These are phyloP conservation scores for Darksidea phi DNA, from an alignment of 495 filamentous ascomycete species.

Conservation along the genomic window DNA sequence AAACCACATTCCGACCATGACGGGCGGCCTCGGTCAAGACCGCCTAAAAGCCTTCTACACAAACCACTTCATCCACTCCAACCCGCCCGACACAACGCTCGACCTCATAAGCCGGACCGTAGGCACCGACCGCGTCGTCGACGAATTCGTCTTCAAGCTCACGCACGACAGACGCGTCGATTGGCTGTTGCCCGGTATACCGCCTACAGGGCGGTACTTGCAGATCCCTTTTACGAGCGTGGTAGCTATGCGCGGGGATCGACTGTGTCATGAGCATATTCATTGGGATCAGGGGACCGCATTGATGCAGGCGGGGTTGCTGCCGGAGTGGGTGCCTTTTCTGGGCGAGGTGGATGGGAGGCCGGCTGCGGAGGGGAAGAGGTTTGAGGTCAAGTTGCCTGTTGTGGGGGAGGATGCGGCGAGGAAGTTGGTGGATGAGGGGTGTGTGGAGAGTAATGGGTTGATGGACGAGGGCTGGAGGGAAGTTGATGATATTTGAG, in stretches of 20 bases:
- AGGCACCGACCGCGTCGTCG: conserved; percentile 40
- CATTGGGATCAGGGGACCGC: conserved; percentile 44
- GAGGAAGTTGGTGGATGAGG: conserved; percentile 38
- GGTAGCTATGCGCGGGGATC: conserved; percentile 40
- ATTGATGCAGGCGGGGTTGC: conserved; percentile 37
- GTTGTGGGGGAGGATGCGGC: conserved; percentile 37
- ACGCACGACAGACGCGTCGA: conserved; percentile 39
- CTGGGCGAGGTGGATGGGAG: conserved; percentile 37
- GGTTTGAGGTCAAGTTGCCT: conserved; percentile 54
- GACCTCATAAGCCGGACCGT: conserved; percentile 39
- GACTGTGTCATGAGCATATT: conserved; percentile 42
- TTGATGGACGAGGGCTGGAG: conserved; percentile 25
- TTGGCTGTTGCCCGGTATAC: conserved; percentile 43
- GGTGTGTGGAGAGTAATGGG: conserved; percentile 24
- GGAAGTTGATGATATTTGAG: conserved; percentile 12
- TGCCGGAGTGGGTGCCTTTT: conserved; percentile 40
- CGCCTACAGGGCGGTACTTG: conserved; percentile 39
- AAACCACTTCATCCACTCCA: conserved; percentile 40
- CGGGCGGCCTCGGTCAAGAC: conserved; percentile 40
- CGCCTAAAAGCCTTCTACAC: conserved; percentile 40
- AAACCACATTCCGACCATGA: conserved; percentile 44
- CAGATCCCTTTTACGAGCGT: conserved; percentile 39
- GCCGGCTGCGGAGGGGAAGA: conserved; percentile 29
- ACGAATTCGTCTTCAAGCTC: conserved; percentile 42
- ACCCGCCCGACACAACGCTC: conserved; percentile 36